phyloP scores from a whole-genome alignment of 73 alveolate species.

The Paramecium tetraurelia region DNA sequence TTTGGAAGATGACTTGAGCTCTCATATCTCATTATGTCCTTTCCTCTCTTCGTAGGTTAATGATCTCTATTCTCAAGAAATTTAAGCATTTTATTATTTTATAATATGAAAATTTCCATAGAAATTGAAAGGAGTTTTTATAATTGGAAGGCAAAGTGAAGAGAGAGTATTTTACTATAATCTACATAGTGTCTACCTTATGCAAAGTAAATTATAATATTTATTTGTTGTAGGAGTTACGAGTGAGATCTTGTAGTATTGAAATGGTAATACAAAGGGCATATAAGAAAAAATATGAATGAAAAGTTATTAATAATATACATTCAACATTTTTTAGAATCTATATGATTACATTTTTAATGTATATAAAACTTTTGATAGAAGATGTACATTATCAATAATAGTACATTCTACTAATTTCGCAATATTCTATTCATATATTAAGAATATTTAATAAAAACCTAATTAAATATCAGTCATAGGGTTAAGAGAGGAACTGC shows the following conservation, averaged over 20 bases:
- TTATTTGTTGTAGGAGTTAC: too few species aligned
- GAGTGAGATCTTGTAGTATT: too few species aligned
- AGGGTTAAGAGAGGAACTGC: slow-evolving; percentile 98
- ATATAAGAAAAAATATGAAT: background rate
- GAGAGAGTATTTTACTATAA: too few species aligned
- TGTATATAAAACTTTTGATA: slow-evolving; percentile 85
- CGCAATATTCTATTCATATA: slow-evolving; percentile 32
- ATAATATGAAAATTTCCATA: background rate
- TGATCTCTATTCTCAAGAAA: slow-evolving; percentile 26
- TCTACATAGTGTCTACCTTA: too few species aligned
- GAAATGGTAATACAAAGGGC: background rate
- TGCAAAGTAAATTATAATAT: too few species aligned
- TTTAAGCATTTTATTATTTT: slow-evolving; percentile 30
- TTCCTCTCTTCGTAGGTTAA: background rate
- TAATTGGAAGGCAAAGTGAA: too few species aligned
- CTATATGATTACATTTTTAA: slow-evolving; percentile 80
- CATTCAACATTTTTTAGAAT: background rate
- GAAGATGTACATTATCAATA: slow-evolving; percentile 91
- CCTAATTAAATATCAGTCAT: slow-evolving; percentile 72
- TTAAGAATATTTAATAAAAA: slow-evolving; percentile 76
- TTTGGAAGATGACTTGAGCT: background rate
- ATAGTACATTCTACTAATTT: slow-evolving; percentile 95
- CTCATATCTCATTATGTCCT: background rate
- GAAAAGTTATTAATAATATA: background rate
- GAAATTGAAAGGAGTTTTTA: background rate